phyloP scores from a whole-genome alignment of 2,329 filamentous ascomycete species.

The Fusarium sp. region DNA sequence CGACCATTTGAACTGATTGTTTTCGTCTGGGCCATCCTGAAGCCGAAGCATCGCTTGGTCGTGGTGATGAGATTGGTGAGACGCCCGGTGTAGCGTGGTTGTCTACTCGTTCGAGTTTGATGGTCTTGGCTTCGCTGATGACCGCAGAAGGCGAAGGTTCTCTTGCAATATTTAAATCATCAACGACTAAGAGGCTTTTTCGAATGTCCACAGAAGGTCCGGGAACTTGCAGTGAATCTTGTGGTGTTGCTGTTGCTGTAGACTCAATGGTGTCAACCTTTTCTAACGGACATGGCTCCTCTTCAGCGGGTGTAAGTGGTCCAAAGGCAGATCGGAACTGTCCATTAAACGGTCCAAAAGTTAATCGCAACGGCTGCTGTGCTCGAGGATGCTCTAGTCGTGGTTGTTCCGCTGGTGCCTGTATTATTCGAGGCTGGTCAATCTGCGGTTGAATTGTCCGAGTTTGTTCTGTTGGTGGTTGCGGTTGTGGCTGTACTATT shows the following conservation, averaged over 20 bases:
- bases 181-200: constrained; percentile 9
- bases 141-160: constrained; percentile 24
- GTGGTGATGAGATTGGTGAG: constrained; percentile 27
- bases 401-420: neutral
- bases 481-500: neutral
- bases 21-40: constrained; percentile 19
- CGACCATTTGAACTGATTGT: constrained; percentile 26
- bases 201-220: constrained; percentile 6
- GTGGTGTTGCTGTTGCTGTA: neutral
- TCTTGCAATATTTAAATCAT: constrained; percentile 16
- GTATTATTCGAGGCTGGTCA: neutral
- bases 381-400: constrained; percentile 2
- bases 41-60: constrained; percentile 1
- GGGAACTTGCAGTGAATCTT: neutral
- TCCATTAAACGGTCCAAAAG: constrained; percentile 21
- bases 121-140: constrained; percentile 33
- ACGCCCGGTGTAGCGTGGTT: constrained; percentile 20
- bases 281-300: constrained; percentile 15
- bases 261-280: neutral
- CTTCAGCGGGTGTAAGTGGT: constrained; percentile 29
- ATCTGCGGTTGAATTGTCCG: neutral
- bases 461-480: neutral
- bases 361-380: constrained; percentile 23
- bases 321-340: constrained; percentile 14
- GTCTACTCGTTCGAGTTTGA: constrained; percentile 33